Evolutionary conservation across 2,329 filamentous ascomycete genomes (phyloP).

Genomic region (Xylariaceae sp.): DNA sequence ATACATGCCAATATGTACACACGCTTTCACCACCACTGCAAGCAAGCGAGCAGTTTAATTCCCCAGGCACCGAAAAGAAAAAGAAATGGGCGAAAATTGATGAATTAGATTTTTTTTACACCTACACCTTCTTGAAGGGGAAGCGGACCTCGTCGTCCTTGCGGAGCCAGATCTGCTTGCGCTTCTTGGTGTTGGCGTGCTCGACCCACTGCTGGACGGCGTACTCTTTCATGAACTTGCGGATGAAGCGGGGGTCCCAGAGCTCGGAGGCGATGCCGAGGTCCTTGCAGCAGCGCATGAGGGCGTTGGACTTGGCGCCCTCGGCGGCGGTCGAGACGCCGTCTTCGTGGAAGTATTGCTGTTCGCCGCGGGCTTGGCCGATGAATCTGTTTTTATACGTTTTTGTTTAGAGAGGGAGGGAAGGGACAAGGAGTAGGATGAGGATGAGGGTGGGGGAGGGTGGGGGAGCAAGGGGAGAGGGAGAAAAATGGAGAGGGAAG

Average conservation of each 20-base stretch:
- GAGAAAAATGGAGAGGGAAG: background rate
- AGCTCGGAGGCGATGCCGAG: constrained; percentile 89
- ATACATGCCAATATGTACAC: too few relatives aligned
- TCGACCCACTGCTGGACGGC: constrained; percentile 85
- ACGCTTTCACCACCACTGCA: too few relatives aligned
- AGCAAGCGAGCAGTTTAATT: too few relatives aligned
- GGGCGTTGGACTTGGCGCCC: constrained; percentile 93
- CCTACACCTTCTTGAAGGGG: constrained; percentile 44
- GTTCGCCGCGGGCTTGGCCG: constrained; percentile 87
- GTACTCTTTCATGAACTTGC: constrained; percentile 69
- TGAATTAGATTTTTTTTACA: too few relatives aligned
- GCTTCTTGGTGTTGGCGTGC: constrained; percentile 80
- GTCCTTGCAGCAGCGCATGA: constrained; percentile 98
- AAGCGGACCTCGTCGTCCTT: constrained; percentile 73
- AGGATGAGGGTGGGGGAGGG: too few relatives aligned
- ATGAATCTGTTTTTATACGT: constrained; percentile 69
- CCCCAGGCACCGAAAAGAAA: too few relatives aligned
- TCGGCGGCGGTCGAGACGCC: constrained; percentile 91
- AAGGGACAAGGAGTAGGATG: too few relatives aligned
- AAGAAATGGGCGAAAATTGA: background rate
- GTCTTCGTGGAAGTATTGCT: constrained; percentile 85
- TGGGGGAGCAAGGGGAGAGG: constrained; percentile 5
- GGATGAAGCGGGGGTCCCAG: constrained; percentile 91
- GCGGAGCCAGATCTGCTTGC: constrained; percentile 77
- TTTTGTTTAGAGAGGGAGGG: too few relatives aligned